phyloP scores from a whole-genome alignment of 2,329 filamentous ascomycete genomes.

The Penicillium palitans region DNA sequence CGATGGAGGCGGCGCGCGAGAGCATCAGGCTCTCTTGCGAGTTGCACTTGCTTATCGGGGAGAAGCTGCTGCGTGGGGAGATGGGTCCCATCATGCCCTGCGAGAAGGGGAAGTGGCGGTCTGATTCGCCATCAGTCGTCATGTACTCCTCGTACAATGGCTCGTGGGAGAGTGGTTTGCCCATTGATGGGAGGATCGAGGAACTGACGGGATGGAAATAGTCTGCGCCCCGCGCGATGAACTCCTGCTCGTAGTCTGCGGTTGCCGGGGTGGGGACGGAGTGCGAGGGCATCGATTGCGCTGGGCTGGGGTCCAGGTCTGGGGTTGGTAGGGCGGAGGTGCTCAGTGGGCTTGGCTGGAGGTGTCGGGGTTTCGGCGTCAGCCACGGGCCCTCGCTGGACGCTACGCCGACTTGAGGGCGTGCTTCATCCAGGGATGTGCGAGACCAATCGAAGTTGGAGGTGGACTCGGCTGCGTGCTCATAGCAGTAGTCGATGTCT shows the following conservation, averaged over 20 bases:
- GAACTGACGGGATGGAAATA: slow-evolving; percentile 34
- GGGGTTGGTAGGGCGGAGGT: slow-evolving; percentile 32
- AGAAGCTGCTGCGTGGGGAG: slow-evolving; percentile 51
- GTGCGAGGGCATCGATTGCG: slow-evolving; percentile 31
- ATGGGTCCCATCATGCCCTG: slow-evolving; percentile 37
- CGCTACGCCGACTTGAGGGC: slow-evolving; percentile 17
- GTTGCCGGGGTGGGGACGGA: slow-evolving; percentile 34
- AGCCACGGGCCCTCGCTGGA: slow-evolving; percentile 17
- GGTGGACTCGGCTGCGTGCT: slow-evolving; percentile 60
- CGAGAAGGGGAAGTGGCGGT: slow-evolving; percentile 50
- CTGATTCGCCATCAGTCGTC: slow-evolving; percentile 47
- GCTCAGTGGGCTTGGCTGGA: slow-evolving; percentile 27
- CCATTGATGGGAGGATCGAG: slow-evolving; percentile 33
- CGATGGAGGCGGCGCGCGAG: slow-evolving; percentile 50
- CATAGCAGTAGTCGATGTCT: slow-evolving; percentile 63
- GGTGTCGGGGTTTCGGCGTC: slow-evolving; percentile 15
- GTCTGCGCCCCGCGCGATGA: slow-evolving; percentile 24
- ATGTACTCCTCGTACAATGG: slow-evolving; percentile 44
- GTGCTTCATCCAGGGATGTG: slow-evolving; percentile 35
- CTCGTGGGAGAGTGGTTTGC: slow-evolving; percentile 37
- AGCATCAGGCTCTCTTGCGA: slow-evolving; percentile 59
- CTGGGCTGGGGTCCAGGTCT: slow-evolving; percentile 36
- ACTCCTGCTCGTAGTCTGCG: slow-evolving; percentile 28
- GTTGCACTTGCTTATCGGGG: slow-evolving; percentile 57
- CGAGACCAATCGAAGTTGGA: slow-evolving; percentile 61